These are phyloP conservation scores for Silene latifolia DNA, from an alignment of 148 eudicot genomes.

Conservation along the genomic window DNA sequence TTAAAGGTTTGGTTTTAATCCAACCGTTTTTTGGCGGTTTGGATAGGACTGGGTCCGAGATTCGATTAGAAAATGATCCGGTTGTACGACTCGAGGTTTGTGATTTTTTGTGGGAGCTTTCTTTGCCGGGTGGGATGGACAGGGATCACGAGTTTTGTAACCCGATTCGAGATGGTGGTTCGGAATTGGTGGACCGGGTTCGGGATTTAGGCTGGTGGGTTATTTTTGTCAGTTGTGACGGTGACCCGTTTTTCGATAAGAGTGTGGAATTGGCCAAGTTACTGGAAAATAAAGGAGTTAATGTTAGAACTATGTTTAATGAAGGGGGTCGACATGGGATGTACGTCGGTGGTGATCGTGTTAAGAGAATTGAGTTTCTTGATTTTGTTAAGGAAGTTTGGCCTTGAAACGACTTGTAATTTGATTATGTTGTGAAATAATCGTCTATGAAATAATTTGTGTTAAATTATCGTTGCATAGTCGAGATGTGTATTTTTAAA, in stretches of 20 bases:
- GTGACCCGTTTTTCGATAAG: slow-evolving; percentile 37
- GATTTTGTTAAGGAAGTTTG: background rate
- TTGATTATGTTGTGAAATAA: no score
- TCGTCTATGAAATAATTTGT: no score
- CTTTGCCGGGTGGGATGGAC: slow-evolving; percentile 40
- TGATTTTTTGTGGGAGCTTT: slow-evolving; percentile 53
- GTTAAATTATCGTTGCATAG: no score
- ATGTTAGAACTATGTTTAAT: background rate
- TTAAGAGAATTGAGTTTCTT: slow-evolving; percentile 9
- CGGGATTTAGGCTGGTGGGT: slow-evolving; percentile 30
- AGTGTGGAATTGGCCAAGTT: slow-evolving; percentile 18
- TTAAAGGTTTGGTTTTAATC: slow-evolving; percentile 32
- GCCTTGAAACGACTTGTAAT: background rate
- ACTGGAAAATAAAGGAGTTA: slow-evolving; percentile 25
- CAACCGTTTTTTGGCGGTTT: slow-evolving; percentile 43
- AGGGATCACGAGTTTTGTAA: slow-evolving; percentile 40
- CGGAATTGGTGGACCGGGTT: slow-evolving; percentile 7
- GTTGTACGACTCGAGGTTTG: slow-evolving; percentile 26
- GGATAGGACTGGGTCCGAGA: slow-evolving; percentile 32
- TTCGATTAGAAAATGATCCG: slow-evolving; percentile 23
- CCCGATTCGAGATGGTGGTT: slow-evolving; percentile 11
- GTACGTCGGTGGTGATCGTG: background rate
- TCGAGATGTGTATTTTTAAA: no score
- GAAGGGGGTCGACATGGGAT: slow-evolving; percentile 26
- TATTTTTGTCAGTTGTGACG: slow-evolving; percentile 23